Conservation (phyloP, 2,329 filamentous ascomycete genomes). For the Ceratocystis diversiconidia region DNA sequence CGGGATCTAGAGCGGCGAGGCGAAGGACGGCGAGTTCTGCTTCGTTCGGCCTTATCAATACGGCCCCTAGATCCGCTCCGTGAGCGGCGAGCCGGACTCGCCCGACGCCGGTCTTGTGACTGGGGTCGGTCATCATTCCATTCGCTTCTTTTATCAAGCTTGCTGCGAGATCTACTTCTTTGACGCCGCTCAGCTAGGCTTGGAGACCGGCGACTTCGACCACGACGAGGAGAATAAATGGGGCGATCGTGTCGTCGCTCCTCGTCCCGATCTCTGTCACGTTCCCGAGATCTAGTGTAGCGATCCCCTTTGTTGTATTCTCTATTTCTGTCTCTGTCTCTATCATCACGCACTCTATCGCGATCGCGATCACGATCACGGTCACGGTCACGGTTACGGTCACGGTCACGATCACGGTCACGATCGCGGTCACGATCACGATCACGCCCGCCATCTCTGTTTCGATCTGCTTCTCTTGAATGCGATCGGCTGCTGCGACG, state of each 20-base stretch:
- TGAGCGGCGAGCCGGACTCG: constrained; percentile 21
- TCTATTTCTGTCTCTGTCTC: background rate
- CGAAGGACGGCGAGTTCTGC: constrained; percentile 24
- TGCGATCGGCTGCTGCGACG: constrained; percentile 2
- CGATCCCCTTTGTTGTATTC: background rate
- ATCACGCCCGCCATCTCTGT: background rate
- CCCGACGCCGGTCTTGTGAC: constrained; percentile 26
- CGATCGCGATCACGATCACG: background rate
- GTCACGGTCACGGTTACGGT: too few relatives aligned
- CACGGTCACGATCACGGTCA: background rate
- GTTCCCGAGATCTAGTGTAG: constrained; percentile 5
- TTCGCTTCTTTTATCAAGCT: constrained; percentile 26
- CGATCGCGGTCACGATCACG: background rate
- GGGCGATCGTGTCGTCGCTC: constrained; percentile 26
- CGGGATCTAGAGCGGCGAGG: constrained; percentile 20
- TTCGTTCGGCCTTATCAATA: constrained; percentile 22
- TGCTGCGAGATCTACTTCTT: background rate
- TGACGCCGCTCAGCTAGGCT: constrained; percentile 23
- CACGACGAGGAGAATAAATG: constrained; percentile 28
- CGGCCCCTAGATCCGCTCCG: constrained; percentile 24
- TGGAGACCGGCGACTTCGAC: constrained; percentile 24
- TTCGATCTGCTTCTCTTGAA: background rate
- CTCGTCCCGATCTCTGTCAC: background rate
- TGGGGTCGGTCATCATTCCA: background rate
- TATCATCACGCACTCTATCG: background rate